Evolutionary conservation across 2,329 filamentous ascomycete species (phyloP), one percentile per base, ranked within the genome.

Genomic region (Hortaea werneckii): DNA sequence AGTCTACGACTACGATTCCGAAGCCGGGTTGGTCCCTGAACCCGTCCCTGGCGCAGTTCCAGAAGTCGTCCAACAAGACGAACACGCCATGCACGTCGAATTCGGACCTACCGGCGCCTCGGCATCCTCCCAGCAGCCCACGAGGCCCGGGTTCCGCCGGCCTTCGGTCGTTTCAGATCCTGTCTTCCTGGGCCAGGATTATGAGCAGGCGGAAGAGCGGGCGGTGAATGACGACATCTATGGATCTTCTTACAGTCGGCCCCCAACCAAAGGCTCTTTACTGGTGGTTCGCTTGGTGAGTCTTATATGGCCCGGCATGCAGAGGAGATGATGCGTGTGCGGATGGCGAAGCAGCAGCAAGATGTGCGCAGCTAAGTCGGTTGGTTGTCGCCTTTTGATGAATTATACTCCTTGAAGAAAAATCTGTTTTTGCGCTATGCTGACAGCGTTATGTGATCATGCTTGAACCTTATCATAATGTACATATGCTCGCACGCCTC

Each of bases 341-440:
- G 45, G 37, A 41, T 42, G 41, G 41, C 13, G 41, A 43, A 46
- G 44, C 27, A 29, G 32, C 38, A 46, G 37, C 47, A 44, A 41
- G 47, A 40, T n/a, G 47, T 43, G 29, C 43, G 47, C 63, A 88
- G 71, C 61, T 89, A 88, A 66, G 32, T 12, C 7, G 32, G 32
- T 12, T 10, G 20, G 20, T 20, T 20, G 20, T 20, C 20, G 20
- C 20, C 20, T 4, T 20, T 20, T 20, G 20, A 20, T 20, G 20
- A 20, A 20, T 20, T 20, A 9, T 20, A 9, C 9, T 10, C 9
- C 4, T 35, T 35, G 32, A 20, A 20, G 32, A 35, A 35, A 35
- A 12, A 35, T 35, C 32, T 35, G n/a, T 20, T 20, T 20, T 20
- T 20, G 20, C 20, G 20, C 20, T 20, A 20, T 20, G 20, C 20